Evolutionary conservation across 352 stramenopile species (phyloP).

Genomic region (Globisporangium spinosum): DNA sequence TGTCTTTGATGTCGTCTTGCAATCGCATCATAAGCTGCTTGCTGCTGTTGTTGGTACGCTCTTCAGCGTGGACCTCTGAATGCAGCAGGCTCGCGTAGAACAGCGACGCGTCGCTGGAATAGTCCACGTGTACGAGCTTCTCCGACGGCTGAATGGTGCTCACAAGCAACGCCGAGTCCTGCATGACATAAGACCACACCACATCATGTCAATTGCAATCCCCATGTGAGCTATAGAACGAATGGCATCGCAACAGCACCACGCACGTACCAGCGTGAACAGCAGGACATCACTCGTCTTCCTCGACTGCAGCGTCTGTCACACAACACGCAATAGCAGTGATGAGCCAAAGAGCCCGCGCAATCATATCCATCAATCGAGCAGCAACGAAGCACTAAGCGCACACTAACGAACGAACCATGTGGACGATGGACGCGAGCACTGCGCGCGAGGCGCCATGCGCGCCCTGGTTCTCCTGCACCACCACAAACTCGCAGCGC

Average conservation of each 20-base stretch:
- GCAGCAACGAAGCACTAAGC: not conserved
- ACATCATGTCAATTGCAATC: not conserved
- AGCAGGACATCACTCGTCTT: conserved; percentile 37
- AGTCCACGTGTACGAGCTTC: conserved; percentile 47
- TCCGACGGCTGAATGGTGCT: conserved; percentile 15
- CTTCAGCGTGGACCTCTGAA: not conserved
- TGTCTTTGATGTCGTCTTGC: conserved; percentile 24
- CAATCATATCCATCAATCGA: not conserved
- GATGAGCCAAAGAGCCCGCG: not conserved
- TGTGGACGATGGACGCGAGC: conserved; percentile 41
- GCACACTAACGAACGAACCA: conserved; percentile 18
- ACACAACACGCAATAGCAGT: not conserved
- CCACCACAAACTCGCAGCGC: conserved; percentile 52
- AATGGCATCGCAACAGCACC: not conserved
- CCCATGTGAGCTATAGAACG: not conserved
- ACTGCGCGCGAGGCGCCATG: conserved; percentile 50
- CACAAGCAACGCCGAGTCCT: conserved; percentile 29
- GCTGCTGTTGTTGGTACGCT: not conserved
- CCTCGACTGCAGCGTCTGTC: conserved; percentile 20
- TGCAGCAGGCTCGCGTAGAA: conserved; percentile 15
- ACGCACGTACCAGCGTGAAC: conserved; percentile 28
- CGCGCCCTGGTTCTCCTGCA: conserved; percentile 61
- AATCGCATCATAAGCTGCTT: conserved; percentile 28
- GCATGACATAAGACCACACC: not conserved
- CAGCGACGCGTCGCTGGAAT: conserved; percentile 29